Conservation (phyloP, 2,329 filamentous ascomycete genomes). For the Paraphaeosphaeria minitans region DNA sequence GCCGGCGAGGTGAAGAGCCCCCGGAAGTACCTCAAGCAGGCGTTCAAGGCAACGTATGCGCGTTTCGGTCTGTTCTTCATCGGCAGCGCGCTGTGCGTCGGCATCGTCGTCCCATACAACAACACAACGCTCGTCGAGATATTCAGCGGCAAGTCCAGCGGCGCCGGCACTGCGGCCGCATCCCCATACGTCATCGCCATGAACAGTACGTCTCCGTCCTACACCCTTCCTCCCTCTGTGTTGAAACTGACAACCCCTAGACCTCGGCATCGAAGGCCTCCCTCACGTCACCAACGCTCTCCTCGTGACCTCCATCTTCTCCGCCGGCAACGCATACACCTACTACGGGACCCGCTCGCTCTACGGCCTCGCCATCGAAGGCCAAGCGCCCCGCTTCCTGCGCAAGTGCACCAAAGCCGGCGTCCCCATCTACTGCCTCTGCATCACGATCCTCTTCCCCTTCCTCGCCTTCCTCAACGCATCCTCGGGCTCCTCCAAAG, state of each 20-base stretch:
- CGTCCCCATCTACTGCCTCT: slow-evolving; percentile 75
- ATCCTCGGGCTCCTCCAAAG: slow-evolving; percentile 67
- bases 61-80: slow-evolving; percentile 52
- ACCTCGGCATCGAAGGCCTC: slow-evolving; percentile 54
- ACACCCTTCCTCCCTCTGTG: not conserved
- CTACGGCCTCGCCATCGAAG: slow-evolving; percentile 57
- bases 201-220: slow-evolving; percentile 37
- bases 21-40: slow-evolving; percentile 45
- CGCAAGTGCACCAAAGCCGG: slow-evolving; percentile 62
- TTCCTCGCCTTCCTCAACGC: slow-evolving; percentile 75
- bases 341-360: slow-evolving; percentile 58
- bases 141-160: slow-evolving; percentile 21
- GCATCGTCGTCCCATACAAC: slow-evolving; percentile 63
- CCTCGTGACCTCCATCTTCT: slow-evolving; percentile 57
- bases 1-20: slow-evolving; percentile 51
- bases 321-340: slow-evolving; percentile 60
- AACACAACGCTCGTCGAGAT: slow-evolving; percentile 70
- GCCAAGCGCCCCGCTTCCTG: slow-evolving; percentile 59
- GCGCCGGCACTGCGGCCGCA: slow-evolving; percentile 55
- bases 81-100: slow-evolving; percentile 46
- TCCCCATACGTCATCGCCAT: slow-evolving; percentile 67
- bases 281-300: slow-evolving; percentile 63
- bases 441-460: slow-evolving; percentile 66
- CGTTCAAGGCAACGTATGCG: slow-evolving; percentile 50
- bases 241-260: not conserved